phyloP scores from a whole-genome alignment of 2,329 filamentous ascomycete species.

The Cryphonectria nitschkei region DNA sequence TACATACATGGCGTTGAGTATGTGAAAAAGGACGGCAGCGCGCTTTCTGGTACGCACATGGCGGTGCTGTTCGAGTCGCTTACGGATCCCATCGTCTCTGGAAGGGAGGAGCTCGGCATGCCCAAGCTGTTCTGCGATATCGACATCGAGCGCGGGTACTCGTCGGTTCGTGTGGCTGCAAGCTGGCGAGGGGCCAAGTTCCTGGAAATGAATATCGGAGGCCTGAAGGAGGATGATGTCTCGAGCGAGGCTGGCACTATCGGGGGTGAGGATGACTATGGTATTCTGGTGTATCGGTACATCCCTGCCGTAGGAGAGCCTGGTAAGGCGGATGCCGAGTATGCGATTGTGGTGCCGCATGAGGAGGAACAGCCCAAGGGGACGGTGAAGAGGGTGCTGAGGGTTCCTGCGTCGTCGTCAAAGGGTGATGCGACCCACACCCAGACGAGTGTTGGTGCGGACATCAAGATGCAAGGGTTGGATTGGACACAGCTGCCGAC shows the following conservation, averaged over 20 bases:
- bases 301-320: constrained; percentile 25
- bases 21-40: constrained; percentile 46
- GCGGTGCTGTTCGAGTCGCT: constrained; percentile 58
- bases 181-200: constrained; percentile 44
- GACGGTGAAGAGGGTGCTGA: constrained; percentile 39
- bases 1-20: constrained; percentile 58
- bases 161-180: constrained; percentile 44
- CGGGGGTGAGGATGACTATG: constrained; percentile 33
- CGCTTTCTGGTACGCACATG: constrained; percentile 51
- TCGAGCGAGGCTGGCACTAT: constrained; percentile 34
- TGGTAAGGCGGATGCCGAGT: constrained; percentile 54
- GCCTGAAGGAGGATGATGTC: constrained; percentile 30
- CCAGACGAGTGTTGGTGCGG: constrained; percentile 37
- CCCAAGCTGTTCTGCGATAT: constrained; percentile 54
- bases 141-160: constrained; percentile 40
- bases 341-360: constrained; percentile 47
- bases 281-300: constrained; percentile 29
- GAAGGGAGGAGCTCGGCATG: constrained; percentile 59
- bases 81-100: constrained; percentile 56
- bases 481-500: constrained; percentile 62
- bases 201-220: constrained; percentile 30
- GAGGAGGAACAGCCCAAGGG: constrained; percentile 40
- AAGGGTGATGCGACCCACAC: not conserved
- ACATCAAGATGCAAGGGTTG: constrained; percentile 50
- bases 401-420: constrained; percentile 32